Evolutionary conservation across 1,284 basidiomycete species (phyloP).

Genomic region (Vanrija humicola): DNA sequence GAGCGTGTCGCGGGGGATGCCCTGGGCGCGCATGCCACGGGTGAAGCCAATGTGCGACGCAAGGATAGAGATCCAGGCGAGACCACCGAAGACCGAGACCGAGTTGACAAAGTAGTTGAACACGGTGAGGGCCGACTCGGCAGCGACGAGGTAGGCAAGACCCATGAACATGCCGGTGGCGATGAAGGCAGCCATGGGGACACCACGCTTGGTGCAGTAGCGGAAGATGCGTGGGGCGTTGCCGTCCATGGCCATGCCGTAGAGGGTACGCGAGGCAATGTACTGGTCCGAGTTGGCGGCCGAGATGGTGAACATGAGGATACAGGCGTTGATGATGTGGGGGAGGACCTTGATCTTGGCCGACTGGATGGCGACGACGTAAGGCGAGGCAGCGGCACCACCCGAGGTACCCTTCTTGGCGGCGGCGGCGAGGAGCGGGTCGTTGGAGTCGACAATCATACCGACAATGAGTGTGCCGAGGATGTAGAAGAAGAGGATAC

Average conservation of each 20-base stretch:
- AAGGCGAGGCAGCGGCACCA: slow-evolving; percentile 69
- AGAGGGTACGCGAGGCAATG: slow-evolving; percentile 54
- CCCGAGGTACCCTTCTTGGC: slow-evolving; percentile 31
- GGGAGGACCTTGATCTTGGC: slow-evolving; percentile 51
- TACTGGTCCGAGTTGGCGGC: slow-evolving; percentile 57
- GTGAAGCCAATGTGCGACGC: slow-evolving; percentile 68
- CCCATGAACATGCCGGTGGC: slow-evolving; percentile 45
- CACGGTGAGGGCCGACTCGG: slow-evolving; percentile 46
- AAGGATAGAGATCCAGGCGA: slow-evolving; percentile 68
- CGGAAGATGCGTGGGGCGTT: slow-evolving; percentile 56
- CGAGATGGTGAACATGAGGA: slow-evolving; percentile 50
- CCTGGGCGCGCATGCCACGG: slow-evolving; percentile 64
- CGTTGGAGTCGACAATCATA: slow-evolving; percentile 54
- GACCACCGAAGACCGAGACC: slow-evolving; percentile 64
- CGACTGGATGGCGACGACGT: slow-evolving; percentile 59
- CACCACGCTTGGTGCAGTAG: slow-evolving; percentile 45
- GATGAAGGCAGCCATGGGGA: slow-evolving; percentile 49
- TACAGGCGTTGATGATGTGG: slow-evolving; percentile 52
- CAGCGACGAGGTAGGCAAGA: slow-evolving; percentile 38
- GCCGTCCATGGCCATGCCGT: slow-evolving; percentile 55
- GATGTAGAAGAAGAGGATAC: slow-evolving; percentile 66
- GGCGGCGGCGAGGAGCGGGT: slow-evolving; percentile 6
- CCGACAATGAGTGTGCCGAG: slow-evolving; percentile 57
- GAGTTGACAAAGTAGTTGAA: slow-evolving; percentile 68
- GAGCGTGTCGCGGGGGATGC: slow-evolving; percentile 59